These are phyloP conservation scores for Saccharomycopsis olivae DNA, from an alignment of 805 yeast species.

Conservation along the genomic window DNA sequence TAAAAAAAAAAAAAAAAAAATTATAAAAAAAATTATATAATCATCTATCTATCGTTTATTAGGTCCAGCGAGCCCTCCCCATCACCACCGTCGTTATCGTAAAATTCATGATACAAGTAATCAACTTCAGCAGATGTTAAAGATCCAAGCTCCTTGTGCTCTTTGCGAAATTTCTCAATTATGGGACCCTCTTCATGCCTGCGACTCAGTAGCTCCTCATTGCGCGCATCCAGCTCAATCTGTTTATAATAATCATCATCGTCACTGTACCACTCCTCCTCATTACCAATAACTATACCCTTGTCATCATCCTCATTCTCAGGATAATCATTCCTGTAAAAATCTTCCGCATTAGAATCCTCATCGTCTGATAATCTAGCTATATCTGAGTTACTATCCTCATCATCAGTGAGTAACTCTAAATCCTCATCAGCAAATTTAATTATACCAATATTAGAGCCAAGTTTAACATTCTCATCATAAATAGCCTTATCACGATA, in stretches of 20 bases:
- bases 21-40: too few species aligned
- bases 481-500: constrained; percentile 54
- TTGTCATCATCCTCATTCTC: constrained; percentile 74
- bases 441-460: constrained; percentile 21
- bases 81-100: constrained; percentile 4
- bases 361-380: constrained; percentile 54
- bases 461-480: constrained; percentile 26
- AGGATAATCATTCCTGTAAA: constrained; percentile 88
- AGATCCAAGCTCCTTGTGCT: constrained; percentile 3
- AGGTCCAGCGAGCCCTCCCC: too few species aligned
- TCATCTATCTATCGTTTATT: too few species aligned
- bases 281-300: constrained; percentile 28
- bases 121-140: constrained; percentile 13
- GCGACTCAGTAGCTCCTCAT: constrained; percentile 25
- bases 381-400: constrained; percentile 28
- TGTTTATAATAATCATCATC: constrained; percentile 24
- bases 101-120: constrained; percentile 16
- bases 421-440: constrained; percentile 31
- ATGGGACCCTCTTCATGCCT: constrained; percentile 24
- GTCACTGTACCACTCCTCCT: constrained; percentile 28
- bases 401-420: constrained; percentile 26
- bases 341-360: constrained; percentile 86
- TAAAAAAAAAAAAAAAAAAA: too few species aligned
- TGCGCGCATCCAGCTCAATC: too few species aligned
- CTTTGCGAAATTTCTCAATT: constrained; percentile 4